A percentile compares a stretch with the other conserved stretches of the same genome.
These are phyloP conservation scores for Tetrapisispora fleetii DNA, from an alignment of 805 yeast species.

Conservation along the genomic window DNA sequence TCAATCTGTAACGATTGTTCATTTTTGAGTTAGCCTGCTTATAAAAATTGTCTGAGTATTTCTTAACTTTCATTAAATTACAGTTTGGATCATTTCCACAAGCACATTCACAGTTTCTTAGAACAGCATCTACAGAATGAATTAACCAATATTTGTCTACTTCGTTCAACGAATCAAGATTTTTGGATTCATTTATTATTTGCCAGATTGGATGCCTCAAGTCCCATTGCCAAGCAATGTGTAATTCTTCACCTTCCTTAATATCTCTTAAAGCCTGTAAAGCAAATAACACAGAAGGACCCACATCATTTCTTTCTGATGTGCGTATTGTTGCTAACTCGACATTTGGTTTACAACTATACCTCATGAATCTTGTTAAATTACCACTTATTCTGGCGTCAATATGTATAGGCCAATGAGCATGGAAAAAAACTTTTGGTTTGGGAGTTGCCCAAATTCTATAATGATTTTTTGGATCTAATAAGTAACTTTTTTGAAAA, in stretches of 20 bases:
- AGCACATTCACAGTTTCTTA: constrained; percentile 53
- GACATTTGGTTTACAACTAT: constrained; percentile 71
- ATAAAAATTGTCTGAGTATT: constrained; percentile 44
- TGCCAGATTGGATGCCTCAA: constrained; percentile 58
- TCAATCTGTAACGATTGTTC: constrained; percentile 3
- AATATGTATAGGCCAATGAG: constrained; percentile 52
- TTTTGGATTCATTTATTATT: constrained; percentile 35
- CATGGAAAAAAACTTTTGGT: constrained; percentile 48
- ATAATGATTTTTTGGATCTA: constrained; percentile 68
- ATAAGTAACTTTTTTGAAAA: constrained; percentile 50
- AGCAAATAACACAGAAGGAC: constrained; percentile 42
- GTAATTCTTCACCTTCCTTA: constrained; percentile 57
- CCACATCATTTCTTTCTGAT: constrained; percentile 12
- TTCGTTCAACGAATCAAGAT: constrained; percentile 46
- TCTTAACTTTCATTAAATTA: constrained; percentile 50
- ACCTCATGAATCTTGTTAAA: constrained; percentile 59
- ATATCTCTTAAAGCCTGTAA: constrained; percentile 49
- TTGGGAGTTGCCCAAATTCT: constrained; percentile 58
- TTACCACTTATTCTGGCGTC: constrained; percentile 86
- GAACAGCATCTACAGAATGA: constrained; percentile 50
- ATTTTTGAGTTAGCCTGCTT: constrained; percentile 1
- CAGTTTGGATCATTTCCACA: constrained; percentile 42
- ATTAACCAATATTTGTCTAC: constrained; percentile 46
- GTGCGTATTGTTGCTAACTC: constrained; percentile 41
- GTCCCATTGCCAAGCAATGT: constrained; percentile 89